Base-by-base conservation (phyloP, 805 yeast genomes). In the Wickerhamomyces kurtzmanii region DNA sequence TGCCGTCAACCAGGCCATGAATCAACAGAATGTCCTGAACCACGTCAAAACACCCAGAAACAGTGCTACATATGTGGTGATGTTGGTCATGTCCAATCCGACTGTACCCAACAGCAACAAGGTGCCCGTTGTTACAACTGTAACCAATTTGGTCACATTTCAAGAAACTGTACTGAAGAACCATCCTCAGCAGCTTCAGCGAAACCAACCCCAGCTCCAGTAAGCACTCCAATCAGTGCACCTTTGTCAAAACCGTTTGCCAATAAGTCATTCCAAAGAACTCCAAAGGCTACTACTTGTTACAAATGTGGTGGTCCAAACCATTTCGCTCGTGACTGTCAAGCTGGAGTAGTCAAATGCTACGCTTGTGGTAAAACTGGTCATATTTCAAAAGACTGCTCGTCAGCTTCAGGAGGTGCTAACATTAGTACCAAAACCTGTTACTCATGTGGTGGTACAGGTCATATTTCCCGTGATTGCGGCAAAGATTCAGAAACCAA, bases 21-120 rank as follows among this genome's bases (percentile, higher is more conserved):
- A 58, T 82, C 91, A 30, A 70, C 74, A 43, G 93, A 81, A 39
- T 86, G 96, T 60, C 80, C 91, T 24, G 75, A 76, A 51, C 94
- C 94, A 52, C 82, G 78, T 59, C 86, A 85, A 57, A 71, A 81
- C 42, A 74, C 75, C 43, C 73, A 73, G 55, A 86, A 86, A 60
- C 86, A 86, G 57, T 86, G 96, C 60, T 86, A 81, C 77, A 80
- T 80, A 57, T 86, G 96, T 62, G 91, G 91, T 47, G 82, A 79
- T 54, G 69, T 79, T 32, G 96, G 95, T 31, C 96, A 86, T 51
- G 76, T 86, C 45, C 84, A 80, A 57, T 62, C 80, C 28, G 94
- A 86, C 53, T 86, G 96, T 62, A 50, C 66, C 62, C 47, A 77
- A 56, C 63, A 65, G 49, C 24, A 45, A 13, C 48, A 48, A 32